These are phyloP conservation scores for Graphilbum ipis-grandicollis DNA, from an alignment of 2,329 filamentous ascomycete genomes.

Conservation along the genomic window DNA sequence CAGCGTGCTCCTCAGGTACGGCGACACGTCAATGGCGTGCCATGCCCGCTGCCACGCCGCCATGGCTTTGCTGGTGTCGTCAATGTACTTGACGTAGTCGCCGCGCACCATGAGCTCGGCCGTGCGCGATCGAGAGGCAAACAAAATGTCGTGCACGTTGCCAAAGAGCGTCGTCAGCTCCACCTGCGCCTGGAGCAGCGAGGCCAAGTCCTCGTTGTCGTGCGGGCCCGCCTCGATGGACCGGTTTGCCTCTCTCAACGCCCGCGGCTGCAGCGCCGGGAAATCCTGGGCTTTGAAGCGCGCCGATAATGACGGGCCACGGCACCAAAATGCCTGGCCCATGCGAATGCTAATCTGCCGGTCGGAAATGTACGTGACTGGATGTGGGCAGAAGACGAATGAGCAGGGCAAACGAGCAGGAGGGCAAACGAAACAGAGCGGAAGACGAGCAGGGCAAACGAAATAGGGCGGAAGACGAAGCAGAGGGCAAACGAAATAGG, in stretches of 20 bases:
- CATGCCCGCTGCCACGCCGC: not conserved
- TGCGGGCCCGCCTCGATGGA: too few relatives aligned
- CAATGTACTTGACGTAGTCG: not conserved
- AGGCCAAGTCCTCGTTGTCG: not conserved
- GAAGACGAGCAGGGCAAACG: too few relatives aligned
- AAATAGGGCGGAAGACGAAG: too few relatives aligned
- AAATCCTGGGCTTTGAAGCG: conserved; percentile 1
- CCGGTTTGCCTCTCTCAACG: too few relatives aligned
- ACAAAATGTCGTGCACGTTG: conserved; percentile 1
- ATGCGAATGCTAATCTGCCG: conserved; percentile 1
- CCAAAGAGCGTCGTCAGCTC: not conserved
- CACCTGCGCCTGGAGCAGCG: not conserved
- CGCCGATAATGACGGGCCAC: conserved; percentile 1
- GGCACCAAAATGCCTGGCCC: conserved; percentile 1
- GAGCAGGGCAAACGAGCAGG: too few relatives aligned
- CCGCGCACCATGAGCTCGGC: not conserved
- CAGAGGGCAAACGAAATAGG: too few relatives aligned
- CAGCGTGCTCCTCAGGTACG: not conserved
- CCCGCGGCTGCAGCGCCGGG: not conserved
- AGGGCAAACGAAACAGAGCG: too few relatives aligned
- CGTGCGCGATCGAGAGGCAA: not conserved
- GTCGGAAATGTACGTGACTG: conserved; percentile 1
- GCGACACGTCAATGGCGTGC: not conserved
- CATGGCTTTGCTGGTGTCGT: not conserved
- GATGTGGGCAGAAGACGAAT: not conserved